Evolutionary conservation across 805 yeast species (phyloP).

Genomic region (Middelhovenomyces tepae): DNA sequence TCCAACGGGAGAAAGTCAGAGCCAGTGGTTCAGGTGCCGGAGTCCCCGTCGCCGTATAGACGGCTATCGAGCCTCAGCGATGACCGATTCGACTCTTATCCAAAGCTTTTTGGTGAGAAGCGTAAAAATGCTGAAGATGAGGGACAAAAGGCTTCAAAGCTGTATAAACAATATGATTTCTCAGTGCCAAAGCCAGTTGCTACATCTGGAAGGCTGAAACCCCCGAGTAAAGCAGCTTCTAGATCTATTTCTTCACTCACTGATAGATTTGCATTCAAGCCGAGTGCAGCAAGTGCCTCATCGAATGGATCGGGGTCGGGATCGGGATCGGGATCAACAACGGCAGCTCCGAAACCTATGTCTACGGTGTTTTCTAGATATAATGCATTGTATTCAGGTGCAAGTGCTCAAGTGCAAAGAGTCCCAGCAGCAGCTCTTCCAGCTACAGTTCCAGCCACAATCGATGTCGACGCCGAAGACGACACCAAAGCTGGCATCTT

Average conservation of each 20-base stretch:
- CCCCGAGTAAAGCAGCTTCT: constrained; percentile 1
- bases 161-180: too few species aligned
- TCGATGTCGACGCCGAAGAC: too few species aligned
- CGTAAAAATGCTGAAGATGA: too few species aligned
- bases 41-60: constrained; percentile 1
- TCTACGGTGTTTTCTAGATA: constrained; percentile 9
- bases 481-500: neutral
- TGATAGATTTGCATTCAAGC: constrained; percentile 6
- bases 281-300: neutral
- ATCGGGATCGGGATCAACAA: too few species aligned
- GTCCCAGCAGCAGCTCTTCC: neutral
- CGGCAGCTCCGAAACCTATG: too few species aligned
- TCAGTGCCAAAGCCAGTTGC: too few species aligned
- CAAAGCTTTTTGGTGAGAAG: too few species aligned
- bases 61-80: too few species aligned
- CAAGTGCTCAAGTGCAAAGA: neutral
- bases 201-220: neutral
- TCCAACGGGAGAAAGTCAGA: neutral
- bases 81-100: too few species aligned
- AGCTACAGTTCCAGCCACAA: neutral
- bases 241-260: constrained; percentile 4
- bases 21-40: constrained; percentile 2
- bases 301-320: too few species aligned
- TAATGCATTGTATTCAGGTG: constrained; percentile 1
- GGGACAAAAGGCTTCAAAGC: too few species aligned